Percentiles rank a stretch among this genome's conserved stretches.
Evolutionary conservation across 2,329 filamentous ascomycete species (phyloP).

Genomic region (Trichoderma cornu-damae): DNA sequence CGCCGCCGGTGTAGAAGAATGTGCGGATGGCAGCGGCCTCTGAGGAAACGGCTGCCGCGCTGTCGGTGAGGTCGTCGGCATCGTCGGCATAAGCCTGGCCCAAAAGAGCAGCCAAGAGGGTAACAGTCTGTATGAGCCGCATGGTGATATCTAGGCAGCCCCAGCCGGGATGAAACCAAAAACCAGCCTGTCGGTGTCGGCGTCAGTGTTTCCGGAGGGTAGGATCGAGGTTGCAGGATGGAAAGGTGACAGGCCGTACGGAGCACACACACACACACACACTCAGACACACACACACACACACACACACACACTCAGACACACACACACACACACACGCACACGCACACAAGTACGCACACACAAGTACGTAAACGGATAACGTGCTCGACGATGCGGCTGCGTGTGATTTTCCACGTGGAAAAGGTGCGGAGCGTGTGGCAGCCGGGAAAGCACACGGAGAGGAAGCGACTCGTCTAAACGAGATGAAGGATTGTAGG

Average conservation of each 20-base stretch:
- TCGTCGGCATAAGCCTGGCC: not conserved
- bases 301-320: no score
- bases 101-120: not conserved
- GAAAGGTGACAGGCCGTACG: no score
- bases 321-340: no score
- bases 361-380: no score
- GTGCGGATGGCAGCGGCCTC: constrained; percentile 25
- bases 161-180: not conserved
- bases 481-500: not conserved
- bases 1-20: constrained; percentile 37
- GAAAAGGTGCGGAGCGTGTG: not conserved
- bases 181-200: not conserved
- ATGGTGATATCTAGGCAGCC: not conserved
- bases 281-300: no score
- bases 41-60: not conserved
- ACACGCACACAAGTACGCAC: no score
- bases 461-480: not conserved
- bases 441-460: not conserved
- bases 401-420: constrained; percentile 5
- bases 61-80: not conserved
- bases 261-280: no score
- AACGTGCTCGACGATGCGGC: not conserved
- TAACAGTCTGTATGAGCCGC: constrained; percentile 1
- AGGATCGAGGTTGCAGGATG: not conserved
- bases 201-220: not conserved